Evolutionary conservation across 768 basidiomycete genomes (phyloP), one percentile per base, ranked within the genome.

Genomic region (Tylopilus sp.): DNA sequence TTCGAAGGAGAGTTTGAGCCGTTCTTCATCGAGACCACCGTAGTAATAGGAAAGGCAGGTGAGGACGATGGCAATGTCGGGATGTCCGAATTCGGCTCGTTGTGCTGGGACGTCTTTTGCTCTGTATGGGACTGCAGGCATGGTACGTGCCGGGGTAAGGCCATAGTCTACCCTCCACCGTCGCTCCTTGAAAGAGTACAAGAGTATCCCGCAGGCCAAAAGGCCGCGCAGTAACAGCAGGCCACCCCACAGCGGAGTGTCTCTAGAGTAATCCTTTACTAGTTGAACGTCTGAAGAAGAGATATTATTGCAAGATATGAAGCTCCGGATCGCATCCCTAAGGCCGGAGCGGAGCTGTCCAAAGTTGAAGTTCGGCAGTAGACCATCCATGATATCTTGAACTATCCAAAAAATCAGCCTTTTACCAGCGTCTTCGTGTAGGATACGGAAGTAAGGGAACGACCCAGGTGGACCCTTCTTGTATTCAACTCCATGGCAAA

Each of bases 41-140:
- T 37, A 37, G 12, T 37, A 37, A 9, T 37, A 37, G 3, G 36
- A 37, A 8, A 37, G 19, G 12, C 36, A 37, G 4, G 36, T 37
- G 3, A 37, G n/a, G 36, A 14, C 21, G n/a, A 21, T 37, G 19
- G 36, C 36, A 37, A 37, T 19, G 36, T 37, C 36, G 12, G 36
- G 36, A 37, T 37, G 36, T 37, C 36, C 36, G 21, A 37, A 74
- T 19, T 75, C 73, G 11, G 72, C 73, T 26, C 64, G 59, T 40
- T 62, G 52, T 8, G 73, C 57, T 2, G 72, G 72, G 22, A 71
- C 56, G 26, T 74, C 74, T 50, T 69, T 74, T 0, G 72, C 74
- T 3, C 71, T 62, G 24, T 73, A 74, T 1, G 72, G 72, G 2
- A 74, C 73, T 1, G 72, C 72, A 2, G 75, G 57, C 60, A 64